Evolutionary conservation across 2,329 filamentous ascomycete genomes (phyloP), one percentile per base, ranked within the genome.

Genomic region (Calonectria naviculata): DNA sequence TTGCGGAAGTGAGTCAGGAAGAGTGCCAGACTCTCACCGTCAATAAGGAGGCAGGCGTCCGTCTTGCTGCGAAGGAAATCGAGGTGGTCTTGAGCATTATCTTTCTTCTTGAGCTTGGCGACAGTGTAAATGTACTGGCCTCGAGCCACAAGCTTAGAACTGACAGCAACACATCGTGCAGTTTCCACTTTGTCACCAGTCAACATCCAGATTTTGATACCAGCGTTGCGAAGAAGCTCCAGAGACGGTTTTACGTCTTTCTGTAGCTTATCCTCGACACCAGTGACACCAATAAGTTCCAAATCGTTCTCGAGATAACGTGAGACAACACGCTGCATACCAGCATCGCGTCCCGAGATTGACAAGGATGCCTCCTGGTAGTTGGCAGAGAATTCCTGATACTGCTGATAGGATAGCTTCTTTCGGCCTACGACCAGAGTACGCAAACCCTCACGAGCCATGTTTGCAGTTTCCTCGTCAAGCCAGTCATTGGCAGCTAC

Each of bases 181-280:
- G 97, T 99, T 84, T 99, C 97, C 3, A 99, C 94, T 84, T 99
- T 99, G 87, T 99, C 97, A 56, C 97, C 97, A 0, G 97, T 99
- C 81, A 99, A 87, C 97, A 99, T 99, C 97, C 97, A 99, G 62
- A 99, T 98, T 83, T 98, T 98, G 84, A 99, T 97, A 29, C 97
- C 97, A 0, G 97, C 97, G 78, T 99, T 99, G 75, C 97, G 94
- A 64, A 99, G 89, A 6, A 99, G 90, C 83, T 99, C 97, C 7
- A 99, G 88, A 0, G 95, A 98, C 1, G 96, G 94, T 82, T 98
- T 99, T 79, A 99, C 97, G 79, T 98, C 95, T 73, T 92, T 93
- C 81, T 99, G 97, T 15, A 99, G 89, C 81, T 97, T 98, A 84
- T 99, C 97, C 83, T 99, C 97, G 0, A 99, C 97, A 74, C 97